phyloP scores from a whole-genome alignment of 257 asterid species.

The Jacaranda copaia region DNA sequence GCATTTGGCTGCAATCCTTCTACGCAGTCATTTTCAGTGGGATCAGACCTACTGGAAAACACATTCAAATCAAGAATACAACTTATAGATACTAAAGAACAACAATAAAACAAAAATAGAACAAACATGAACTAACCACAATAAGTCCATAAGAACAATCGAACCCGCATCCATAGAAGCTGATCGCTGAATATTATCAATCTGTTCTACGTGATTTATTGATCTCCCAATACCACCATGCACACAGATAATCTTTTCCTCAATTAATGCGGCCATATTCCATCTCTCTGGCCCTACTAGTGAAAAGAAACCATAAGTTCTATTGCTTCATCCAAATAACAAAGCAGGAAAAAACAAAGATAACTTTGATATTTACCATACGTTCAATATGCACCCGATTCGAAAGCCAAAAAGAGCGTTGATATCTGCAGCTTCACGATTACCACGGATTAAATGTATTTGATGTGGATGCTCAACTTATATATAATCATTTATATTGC shows the following conservation, averaged over 20 bases:
- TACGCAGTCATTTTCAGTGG: conserved; percentile 98
- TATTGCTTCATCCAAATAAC: conserved; percentile 29
- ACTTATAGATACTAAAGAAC: conserved; percentile 4
- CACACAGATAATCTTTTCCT: conserved; percentile 95
- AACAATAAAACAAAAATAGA: conserved; percentile 9
- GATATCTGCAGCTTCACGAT: conserved; percentile 99
- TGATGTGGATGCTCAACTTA: conserved; percentile 90
- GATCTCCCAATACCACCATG: conserved; percentile 99
- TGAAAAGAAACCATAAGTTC: conserved; percentile 33
- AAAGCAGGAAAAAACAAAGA: conserved; percentile 13
- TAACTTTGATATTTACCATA: conserved; percentile 60
- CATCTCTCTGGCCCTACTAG: conserved; percentile 97
- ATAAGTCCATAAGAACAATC: conserved; percentile 91
- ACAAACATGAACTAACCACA: conserved; percentile 65
- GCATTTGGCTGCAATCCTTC: conserved; percentile 99
- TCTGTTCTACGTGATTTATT: conserved; percentile 94
- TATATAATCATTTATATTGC: conserved; percentile 35
- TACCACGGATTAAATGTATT: conserved; percentile 94
- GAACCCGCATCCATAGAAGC: conserved; percentile 99
- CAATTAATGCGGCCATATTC: conserved; percentile 94
- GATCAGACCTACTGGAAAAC: conserved; percentile 83
- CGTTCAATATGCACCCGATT: conserved; percentile 99
- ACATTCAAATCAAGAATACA: conserved; percentile 30
- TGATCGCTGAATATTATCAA: conserved; percentile 92
- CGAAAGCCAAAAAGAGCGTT: conserved; percentile 99